Evolutionary conservation across 1,284 basidiomycete genomes (phyloP).

Genomic region (Xanthoconium separans): DNA sequence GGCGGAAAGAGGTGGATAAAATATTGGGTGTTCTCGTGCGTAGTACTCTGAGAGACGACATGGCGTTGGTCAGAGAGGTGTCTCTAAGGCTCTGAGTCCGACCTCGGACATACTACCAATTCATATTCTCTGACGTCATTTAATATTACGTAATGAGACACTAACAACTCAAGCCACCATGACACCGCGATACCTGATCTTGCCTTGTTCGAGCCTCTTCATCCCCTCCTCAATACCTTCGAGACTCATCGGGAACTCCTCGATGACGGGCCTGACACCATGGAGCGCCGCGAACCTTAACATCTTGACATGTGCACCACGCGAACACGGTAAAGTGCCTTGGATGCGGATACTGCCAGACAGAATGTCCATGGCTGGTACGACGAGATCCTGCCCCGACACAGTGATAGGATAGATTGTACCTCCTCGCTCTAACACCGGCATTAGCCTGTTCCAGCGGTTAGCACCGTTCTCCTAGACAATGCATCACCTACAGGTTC

Average conservation of each 20-base stretch:
- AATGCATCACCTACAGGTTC: conserved; percentile 21
- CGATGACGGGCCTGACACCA: conserved; percentile 24
- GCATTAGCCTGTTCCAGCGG: conserved; percentile 19
- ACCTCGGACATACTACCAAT: not conserved
- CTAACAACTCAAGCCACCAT: conserved; percentile 22
- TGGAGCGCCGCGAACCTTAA: conserved; percentile 28
- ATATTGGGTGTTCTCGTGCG: not conserved
- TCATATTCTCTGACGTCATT: too few relatives aligned
- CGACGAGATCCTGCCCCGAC: conserved; percentile 17
- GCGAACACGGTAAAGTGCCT: conserved; percentile 24
- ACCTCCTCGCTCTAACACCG: conserved; percentile 22
- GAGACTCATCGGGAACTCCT: conserved; percentile 30
- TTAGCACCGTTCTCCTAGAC: not conserved
- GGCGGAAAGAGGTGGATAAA: not conserved
- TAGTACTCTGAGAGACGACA: conserved; percentile 13
- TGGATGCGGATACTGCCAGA: conserved; percentile 22
- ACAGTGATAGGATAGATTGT: conserved; percentile 26
- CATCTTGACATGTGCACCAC: conserved; percentile 31
- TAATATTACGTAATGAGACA: too few relatives aligned
- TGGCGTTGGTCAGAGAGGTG: too few relatives aligned
- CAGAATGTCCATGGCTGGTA: conserved; percentile 21
- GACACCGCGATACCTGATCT: conserved; percentile 34
- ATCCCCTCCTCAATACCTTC: conserved; percentile 33
- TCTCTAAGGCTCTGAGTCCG: too few relatives aligned
- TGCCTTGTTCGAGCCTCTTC: conserved; percentile 23